phyloP scores from a whole-genome alignment of 1,139 yeast species.

The Arxiozyma bovina region DNA sequence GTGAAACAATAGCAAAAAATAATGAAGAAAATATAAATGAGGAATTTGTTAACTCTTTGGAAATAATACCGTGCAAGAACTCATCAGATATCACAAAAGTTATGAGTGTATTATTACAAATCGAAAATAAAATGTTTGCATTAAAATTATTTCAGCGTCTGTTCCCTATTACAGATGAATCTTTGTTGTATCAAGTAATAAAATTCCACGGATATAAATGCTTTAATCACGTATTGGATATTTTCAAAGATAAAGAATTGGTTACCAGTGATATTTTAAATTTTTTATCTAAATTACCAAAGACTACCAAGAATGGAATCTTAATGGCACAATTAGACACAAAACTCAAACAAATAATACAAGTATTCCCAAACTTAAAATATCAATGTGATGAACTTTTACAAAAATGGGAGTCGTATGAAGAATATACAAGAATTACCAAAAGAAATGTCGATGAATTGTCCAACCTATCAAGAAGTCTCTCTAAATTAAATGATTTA shows the following conservation, averaged over 20 bases:
- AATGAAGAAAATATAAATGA: slow-evolving; percentile 56
- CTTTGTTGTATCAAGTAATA: slow-evolving; percentile 53
- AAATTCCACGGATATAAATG: slow-evolving; percentile 84
- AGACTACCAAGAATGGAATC: slow-evolving; percentile 71
- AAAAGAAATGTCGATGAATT: slow-evolving; percentile 22
- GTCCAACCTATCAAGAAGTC: slow-evolving; percentile 9
- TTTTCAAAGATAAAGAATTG: slow-evolving; percentile 26
- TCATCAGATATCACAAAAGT: slow-evolving; percentile 65
- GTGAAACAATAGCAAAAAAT: slow-evolving; percentile 40
- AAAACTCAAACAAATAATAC: slow-evolving; percentile 42
- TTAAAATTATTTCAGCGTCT: slow-evolving; percentile 62
- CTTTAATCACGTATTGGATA: slow-evolving; percentile 50
- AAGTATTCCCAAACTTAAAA: slow-evolving; percentile 32
- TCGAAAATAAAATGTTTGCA: slow-evolving; percentile 61
- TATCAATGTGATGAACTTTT: slow-evolving; percentile 40
- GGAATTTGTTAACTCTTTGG: slow-evolving; percentile 53
- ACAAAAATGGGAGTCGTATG: slow-evolving; percentile 62
- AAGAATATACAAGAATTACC: slow-evolving; percentile 70
- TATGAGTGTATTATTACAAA: slow-evolving; percentile 73
- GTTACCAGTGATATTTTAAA: slow-evolving; percentile 42
- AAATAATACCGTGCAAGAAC: slow-evolving; percentile 42
- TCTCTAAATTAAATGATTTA: slow-evolving; percentile 16
- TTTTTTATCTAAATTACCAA: slow-evolving; percentile 68
- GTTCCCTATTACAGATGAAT: slow-evolving; percentile 44
- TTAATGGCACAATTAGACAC: slow-evolving; percentile 70